Evolutionary conservation across 805 yeast species (phyloP).

Genomic region (Myxozyma geophila): DNA sequence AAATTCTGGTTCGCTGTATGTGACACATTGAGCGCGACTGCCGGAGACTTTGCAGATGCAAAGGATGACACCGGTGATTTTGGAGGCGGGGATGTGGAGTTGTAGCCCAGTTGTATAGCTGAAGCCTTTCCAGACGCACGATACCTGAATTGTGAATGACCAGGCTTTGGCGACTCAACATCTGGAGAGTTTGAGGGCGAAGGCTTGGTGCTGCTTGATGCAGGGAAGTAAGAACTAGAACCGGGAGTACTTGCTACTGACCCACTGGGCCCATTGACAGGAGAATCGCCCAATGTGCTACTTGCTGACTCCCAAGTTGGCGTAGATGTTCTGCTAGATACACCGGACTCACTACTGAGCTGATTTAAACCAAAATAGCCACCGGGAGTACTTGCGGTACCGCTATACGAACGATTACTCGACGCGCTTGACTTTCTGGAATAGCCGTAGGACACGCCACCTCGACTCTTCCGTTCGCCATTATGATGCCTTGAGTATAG

Average conservation of each 20-base stretch:
- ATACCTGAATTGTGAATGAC: not conserved
- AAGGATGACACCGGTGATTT: conserved; percentile 33
- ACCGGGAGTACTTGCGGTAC: conserved; percentile 2
- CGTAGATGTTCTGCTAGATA: conserved; percentile 10
- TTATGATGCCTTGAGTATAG: not conserved
- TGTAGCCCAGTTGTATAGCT: not conserved
- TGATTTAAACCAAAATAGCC: conserved; percentile 16
- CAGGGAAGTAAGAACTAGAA: conserved; percentile 6
- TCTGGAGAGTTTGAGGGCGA: conserved; percentile 21
- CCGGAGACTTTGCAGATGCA: conserved; percentile 22
- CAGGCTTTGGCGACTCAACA: conserved; percentile 2
- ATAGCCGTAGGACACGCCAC: conserved; percentile 1
- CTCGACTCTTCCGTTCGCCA: conserved; percentile 1
- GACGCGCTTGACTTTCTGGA: conserved; percentile 14
- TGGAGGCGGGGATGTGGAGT: conserved; percentile 25
- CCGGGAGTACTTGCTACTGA: conserved; percentile 9
- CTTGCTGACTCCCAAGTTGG: conserved; percentile 20
- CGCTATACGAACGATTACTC: conserved; percentile 9
- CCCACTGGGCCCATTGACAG: not conserved
- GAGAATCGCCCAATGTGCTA: not conserved
- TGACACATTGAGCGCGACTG: not conserved
- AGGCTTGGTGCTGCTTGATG: conserved; percentile 3
- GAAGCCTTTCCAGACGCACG: not conserved
- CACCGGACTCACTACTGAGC: conserved; percentile 7
- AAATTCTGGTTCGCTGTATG: not conserved